phyloP scores from a whole-genome alignment of 2,329 filamentous ascomycete genomes.

The Fusarium sp. region DNA sequence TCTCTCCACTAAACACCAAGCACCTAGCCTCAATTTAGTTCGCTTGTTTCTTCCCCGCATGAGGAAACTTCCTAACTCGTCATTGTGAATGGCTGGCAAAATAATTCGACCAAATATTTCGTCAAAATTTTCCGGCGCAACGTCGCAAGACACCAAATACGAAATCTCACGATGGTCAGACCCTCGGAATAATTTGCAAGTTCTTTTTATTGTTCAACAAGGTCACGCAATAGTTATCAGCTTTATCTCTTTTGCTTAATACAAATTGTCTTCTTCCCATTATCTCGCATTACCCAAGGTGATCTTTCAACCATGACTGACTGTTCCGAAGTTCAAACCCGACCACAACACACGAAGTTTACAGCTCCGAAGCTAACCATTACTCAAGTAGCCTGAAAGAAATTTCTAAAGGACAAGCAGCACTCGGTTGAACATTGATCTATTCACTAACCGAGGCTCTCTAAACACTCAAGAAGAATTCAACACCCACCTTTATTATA shows the following conservation, averaged over 20 bases:
- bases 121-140: not conserved
- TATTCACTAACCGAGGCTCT: too few relatives aligned
- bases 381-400: too few relatives aligned
- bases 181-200: not conserved
- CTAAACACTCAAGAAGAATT: too few relatives aligned
- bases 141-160: not conserved
- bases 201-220: not conserved
- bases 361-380: too few relatives aligned
- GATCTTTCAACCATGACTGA: too few relatives aligned
- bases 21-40: not conserved
- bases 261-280: too few relatives aligned
- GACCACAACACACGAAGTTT: too few relatives aligned
- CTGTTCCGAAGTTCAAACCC: too few relatives aligned
- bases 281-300: too few relatives aligned
- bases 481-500: too few relatives aligned
- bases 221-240: not conserved
- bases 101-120: not conserved
- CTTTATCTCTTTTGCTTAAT: not conserved
- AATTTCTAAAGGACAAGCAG: too few relatives aligned
- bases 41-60: conserved; percentile 7
- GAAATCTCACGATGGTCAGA: not conserved
- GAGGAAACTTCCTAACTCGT: conserved; percentile 11
- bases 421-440: too few relatives aligned
- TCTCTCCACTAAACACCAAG: not conserved
- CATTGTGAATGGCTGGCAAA: not conserved